Base-by-base conservation (phyloP, 1,139 yeast genomes). In the Yamadazyma kanchanaburiensis region DNA sequence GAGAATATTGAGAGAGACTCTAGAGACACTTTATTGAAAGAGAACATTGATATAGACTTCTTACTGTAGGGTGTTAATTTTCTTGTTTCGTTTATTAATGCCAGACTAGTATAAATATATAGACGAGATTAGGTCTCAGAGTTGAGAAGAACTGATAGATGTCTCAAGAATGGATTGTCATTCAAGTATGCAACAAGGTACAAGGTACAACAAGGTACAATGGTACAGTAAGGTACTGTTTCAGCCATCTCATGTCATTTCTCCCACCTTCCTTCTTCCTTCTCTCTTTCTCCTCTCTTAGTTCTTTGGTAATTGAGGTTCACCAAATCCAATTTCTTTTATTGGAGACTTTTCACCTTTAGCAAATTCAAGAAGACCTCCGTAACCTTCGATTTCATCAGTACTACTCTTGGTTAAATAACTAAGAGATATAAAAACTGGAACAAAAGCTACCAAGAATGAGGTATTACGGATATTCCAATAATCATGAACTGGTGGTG, bases 401-500 rank as follows among this genome's bases (percentile, higher is more conserved):
- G 64, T 61, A 15, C 61, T 45, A 40, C 47, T 51, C 48, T 59
- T 60, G 38, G 60, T 60, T 24, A 58, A 38, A 46, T 60, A 64
- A 7, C 62, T 65, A 12, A 58, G 60, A 11, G 53, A 55, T 31
- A 63, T 45, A 43, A 57, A 62, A 13, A 63, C 37, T 11, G 74
- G 74, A 26, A 63, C 49, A 35, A 64, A 60, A 19, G 68, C 69
- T 32, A 66, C 40, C 27, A 64, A 49, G 24, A 64, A 56, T 15
- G 57, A 46, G 30, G 62, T 53, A 44, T 67, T 66, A 39, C 64
- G 57, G 15, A 51, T 48, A 48, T 60, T 64, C 74, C 74, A 68
- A 54, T 67, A 68, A 43, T 61, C 64, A 42, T 68, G 74, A 26
- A 65, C 68, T 35, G 66, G 74, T 24, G 74, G 74, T 24, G 74